phyloP scores from a whole-genome alignment of 352 stramenopile genomes.

The Globisporangium radiosum region DNA sequence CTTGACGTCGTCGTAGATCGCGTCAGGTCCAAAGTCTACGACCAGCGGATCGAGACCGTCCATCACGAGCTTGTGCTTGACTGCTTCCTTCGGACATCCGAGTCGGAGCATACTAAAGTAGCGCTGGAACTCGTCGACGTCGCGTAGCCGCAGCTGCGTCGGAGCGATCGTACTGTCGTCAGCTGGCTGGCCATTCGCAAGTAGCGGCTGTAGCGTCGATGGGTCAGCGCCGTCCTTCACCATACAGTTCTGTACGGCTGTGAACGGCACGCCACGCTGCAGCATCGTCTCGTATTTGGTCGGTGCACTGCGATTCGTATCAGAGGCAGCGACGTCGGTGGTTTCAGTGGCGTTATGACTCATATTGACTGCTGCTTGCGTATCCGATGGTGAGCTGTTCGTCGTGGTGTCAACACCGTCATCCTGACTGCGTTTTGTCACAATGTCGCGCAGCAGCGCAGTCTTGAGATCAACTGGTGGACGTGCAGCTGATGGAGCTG shows the following conservation, averaged over 20 bases:
- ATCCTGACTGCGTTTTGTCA: neutral
- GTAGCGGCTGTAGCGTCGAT: constrained; percentile 19
- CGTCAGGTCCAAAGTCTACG: constrained; percentile 50
- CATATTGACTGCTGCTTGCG: neutral
- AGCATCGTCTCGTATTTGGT: constrained; percentile 63
- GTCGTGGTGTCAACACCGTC: neutral
- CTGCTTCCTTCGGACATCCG: constrained; percentile 83
- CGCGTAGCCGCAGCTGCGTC: constrained; percentile 31
- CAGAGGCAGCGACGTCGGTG: neutral
- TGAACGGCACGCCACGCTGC: constrained; percentile 58
- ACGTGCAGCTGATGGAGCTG: too few species aligned
- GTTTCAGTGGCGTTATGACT: neutral
- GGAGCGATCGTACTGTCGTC: neutral
- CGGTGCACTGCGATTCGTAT: neutral
- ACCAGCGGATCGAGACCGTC: constrained; percentile 82
- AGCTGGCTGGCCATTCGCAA: constrained; percentile 1
- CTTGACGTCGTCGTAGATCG: constrained; percentile 60
- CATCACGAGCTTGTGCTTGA: constrained; percentile 89
- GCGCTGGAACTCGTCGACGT: constrained; percentile 61
- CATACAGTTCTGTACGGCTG: constrained; percentile 73
- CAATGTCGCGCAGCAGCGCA: constrained; percentile 6
- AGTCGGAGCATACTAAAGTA: constrained; percentile 95
- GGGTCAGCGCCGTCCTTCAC: constrained; percentile 50
- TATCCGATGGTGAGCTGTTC: neutral
- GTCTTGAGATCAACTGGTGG: constrained; percentile 5